Evolutionary conservation across 441 rosid genomes (phyloP).

Genomic region (Croton laevigatus): DNA sequence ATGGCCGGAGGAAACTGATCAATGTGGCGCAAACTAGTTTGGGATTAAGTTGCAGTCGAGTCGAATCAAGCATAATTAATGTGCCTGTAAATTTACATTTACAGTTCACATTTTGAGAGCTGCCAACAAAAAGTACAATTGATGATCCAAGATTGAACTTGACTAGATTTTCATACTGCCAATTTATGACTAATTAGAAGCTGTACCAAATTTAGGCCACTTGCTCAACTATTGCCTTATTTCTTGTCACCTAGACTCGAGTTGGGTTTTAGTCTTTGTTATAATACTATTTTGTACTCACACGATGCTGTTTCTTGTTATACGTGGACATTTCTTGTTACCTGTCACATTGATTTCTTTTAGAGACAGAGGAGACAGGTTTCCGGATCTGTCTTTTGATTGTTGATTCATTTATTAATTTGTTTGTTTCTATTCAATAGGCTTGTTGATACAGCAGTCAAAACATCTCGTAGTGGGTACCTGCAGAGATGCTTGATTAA

Average conservation of each 20-base stretch:
- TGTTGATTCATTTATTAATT: slow-evolving; percentile 18
- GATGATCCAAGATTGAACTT: no score
- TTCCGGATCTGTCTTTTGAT: slow-evolving; percentile 8
- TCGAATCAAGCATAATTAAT: no score
- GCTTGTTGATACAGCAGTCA: slow-evolving; percentile 98
- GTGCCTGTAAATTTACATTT: no score
- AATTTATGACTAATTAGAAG: not conserved
- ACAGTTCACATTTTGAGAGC: no score
- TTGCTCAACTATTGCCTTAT: not conserved
- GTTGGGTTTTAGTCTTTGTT: not conserved
- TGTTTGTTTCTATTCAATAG: slow-evolving; percentile 39
- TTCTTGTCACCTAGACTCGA: not conserved
- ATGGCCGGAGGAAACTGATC: no score
- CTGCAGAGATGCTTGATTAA: slow-evolving; percentile 97
- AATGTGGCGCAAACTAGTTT: no score
- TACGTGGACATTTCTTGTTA: not conserved
- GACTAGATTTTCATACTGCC: not conserved
- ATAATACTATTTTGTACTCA: not conserved
- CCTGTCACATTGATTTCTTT: not conserved
- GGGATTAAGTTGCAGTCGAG: no score
- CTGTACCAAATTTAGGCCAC: not conserved
- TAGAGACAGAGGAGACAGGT: not conserved
- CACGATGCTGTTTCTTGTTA: not conserved
- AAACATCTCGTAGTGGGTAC: slow-evolving; percentile 99
- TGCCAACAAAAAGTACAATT: no score